Evolutionary conservation across 2,329 filamentous ascomycete species (phyloP).

Genomic region (Penicillium expansum): DNA sequence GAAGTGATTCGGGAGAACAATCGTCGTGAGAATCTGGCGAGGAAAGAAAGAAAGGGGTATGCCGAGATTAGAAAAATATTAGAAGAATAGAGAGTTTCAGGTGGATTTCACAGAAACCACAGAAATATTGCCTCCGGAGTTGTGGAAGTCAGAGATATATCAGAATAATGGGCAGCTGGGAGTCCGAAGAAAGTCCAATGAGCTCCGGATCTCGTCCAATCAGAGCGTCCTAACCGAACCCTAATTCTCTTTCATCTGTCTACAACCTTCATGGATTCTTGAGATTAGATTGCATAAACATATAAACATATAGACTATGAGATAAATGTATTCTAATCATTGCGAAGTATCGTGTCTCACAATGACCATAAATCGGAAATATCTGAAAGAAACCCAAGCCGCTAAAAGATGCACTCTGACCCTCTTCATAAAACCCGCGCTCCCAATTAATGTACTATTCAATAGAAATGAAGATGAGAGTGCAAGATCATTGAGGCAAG

Average conservation of each 20-base stretch:
- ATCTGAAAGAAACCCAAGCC: not conserved
- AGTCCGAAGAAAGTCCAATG: constrained; percentile 1
- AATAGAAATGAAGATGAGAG: constrained; percentile 3
- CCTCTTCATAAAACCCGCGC: not conserved
- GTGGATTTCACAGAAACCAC: not conserved
- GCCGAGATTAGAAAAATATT: not conserved
- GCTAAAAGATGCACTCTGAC: constrained; percentile 4
- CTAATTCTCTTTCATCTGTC: not conserved
- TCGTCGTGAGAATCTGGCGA: not conserved
- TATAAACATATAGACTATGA: too few species aligned
- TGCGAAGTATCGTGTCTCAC: not conserved
- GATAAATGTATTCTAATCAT: not conserved
- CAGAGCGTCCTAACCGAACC: not conserved
- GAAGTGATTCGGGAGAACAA: not conserved
- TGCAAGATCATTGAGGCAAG: not conserved
- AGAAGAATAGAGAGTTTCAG: not conserved
- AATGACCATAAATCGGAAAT: not conserved
- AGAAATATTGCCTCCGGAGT: not conserved
- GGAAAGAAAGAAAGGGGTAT: not conserved
- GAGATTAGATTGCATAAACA: not conserved
- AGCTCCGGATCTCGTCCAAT: constrained; percentile 10
- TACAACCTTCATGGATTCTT: not conserved
- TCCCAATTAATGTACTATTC: constrained; percentile 2
- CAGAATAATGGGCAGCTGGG: not conserved
- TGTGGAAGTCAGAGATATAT: constrained; percentile 2